Evolutionary conservation across 1,284 basidiomycete genomes (phyloP).

Genomic region (Papiliotrema flavescens): DNA sequence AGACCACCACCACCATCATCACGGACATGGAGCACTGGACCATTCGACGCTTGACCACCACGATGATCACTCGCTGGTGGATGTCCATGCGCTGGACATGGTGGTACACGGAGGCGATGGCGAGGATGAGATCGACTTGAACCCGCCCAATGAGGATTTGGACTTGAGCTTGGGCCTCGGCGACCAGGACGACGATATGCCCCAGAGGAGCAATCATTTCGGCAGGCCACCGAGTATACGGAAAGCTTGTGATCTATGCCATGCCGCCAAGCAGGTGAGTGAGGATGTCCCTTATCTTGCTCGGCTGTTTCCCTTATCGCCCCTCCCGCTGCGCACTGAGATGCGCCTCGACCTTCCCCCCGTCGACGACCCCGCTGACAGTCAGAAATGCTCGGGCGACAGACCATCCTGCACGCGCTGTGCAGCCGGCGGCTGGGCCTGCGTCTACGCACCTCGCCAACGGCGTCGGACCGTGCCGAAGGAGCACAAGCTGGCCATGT

Average conservation of each 20-base stretch:
- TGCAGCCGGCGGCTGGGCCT: constrained; percentile 43
- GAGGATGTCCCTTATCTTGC: neutral
- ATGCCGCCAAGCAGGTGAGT: constrained; percentile 45
- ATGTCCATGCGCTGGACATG: too few relatives aligned
- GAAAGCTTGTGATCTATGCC: constrained; percentile 47
- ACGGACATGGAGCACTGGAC: too few relatives aligned
- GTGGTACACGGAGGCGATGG: constrained; percentile 1
- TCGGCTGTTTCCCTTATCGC: neutral
- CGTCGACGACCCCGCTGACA: neutral
- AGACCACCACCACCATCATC: too few relatives aligned
- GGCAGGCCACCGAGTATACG: constrained; percentile 42
- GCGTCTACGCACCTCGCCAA: constrained; percentile 46
- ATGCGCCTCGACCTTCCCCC: neutral
- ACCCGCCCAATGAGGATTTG: constrained; percentile 15
- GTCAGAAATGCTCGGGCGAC: constrained; percentile 47
- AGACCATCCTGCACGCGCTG: constrained; percentile 46
- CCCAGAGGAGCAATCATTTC: constrained; percentile 9
- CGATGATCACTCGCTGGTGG: too few relatives aligned
- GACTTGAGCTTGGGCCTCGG: neutral
- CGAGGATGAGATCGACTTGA: constrained; percentile 31
- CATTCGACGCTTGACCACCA: too few relatives aligned
- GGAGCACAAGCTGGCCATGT: constrained; percentile 29
- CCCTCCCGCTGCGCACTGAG: too few relatives aligned
- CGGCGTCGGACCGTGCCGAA: constrained; percentile 46
- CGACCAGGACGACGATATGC: neutral